Percentiles rank a stretch among this genome's conserved stretches.
Conservation (phyloP, 306 rosid genomes). For the Vigna unguiculata region DNA sequence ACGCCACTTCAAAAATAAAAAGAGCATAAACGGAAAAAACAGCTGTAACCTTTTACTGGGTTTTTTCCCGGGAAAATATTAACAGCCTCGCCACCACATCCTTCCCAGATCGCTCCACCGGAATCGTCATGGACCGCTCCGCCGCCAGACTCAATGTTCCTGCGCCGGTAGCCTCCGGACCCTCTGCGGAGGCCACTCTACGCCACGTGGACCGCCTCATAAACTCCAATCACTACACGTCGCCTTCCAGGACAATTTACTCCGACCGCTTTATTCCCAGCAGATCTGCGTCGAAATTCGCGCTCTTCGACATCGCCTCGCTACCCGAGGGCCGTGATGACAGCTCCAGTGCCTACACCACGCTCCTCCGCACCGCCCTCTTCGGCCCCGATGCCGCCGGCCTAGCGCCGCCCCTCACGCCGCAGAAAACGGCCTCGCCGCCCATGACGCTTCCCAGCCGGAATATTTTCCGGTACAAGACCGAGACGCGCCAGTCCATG, state of each 20-base stretch:
- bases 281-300: slow-evolving; percentile 93
- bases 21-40: neutral
- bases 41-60: slow-evolving; percentile 32
- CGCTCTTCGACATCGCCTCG: slow-evolving; percentile 68
- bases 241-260: slow-evolving; percentile 90
- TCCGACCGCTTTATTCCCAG: slow-evolving; percentile 94
- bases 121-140: slow-evolving; percentile 57
- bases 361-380: slow-evolving; percentile 77
- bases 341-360: slow-evolving; percentile 68
- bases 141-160: slow-evolving; percentile 58
- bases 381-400: slow-evolving; percentile 85
- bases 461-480: slow-evolving; percentile 92
- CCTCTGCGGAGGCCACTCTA: neutral
- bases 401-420: slow-evolving; percentile 65
- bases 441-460: slow-evolving; percentile 63
- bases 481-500: slow-evolving; percentile 85
- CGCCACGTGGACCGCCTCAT: slow-evolving; percentile 78
- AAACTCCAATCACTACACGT: slow-evolving; percentile 67
- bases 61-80: slow-evolving; percentile 48
- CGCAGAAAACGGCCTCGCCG: slow-evolving; percentile 61
- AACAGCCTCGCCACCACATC: slow-evolving; percentile 40
- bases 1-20: neutral
- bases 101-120: slow-evolving; percentile 17
- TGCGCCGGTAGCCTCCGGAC: slow-evolving; percentile 33
- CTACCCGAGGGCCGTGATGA: slow-evolving; percentile 69